Base-by-base conservation (phyloP, 768 basidiomycete genomes). In the Astraeus odoratus region DNA sequence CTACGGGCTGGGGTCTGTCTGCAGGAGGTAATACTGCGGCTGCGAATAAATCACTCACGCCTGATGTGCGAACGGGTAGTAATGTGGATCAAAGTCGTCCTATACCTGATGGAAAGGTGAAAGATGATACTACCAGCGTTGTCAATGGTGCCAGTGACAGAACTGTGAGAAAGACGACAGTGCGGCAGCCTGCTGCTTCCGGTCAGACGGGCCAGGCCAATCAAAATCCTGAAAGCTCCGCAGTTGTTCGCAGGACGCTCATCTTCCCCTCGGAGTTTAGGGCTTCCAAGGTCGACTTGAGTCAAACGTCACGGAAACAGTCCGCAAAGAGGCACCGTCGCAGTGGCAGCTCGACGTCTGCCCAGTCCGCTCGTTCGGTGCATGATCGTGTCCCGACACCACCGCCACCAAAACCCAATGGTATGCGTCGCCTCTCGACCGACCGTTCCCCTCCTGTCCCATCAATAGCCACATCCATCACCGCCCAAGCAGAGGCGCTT, bases 301-400 rank as follows among this genome's bases (percentile, higher is more conserved):
- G 67, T 55, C 69, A 72, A 19, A 57, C 76, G 48, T 69, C 73
- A 57, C 74, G 75, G 50, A 86, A 80, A 57, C 69, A 71, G 22
- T 75, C 83, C 26, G 35, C 24, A 26, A 56, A 54, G 38, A 66
- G 67, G 16, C 77, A 77, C 39, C 78, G 81, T 36, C 79, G 81
- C 31, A 75, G 84, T 43, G 71, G 72, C 15, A 86, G 88, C 51
- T 70, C 73, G 9, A 61, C 60, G 16, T 77, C 74, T 20, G 80
- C 77, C 10, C 67, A 72, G 15, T 90, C 87, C 0, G 77, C 67
- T 52, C 80, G 82, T 46, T 89, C 88, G 34, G 71, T 89, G 23
- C 81, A 86, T 52, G 89, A 91, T 52, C 83, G 88, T 42, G 83
- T 70, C 10, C 88, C 87, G 9, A 91, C 89, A 7, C 88, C 88